A percentile compares a stretch with the other conserved stretches of the same genome.
Conservation (phyloP, 257 asterid species). For the Solanum pimpinellifolium region DNA sequence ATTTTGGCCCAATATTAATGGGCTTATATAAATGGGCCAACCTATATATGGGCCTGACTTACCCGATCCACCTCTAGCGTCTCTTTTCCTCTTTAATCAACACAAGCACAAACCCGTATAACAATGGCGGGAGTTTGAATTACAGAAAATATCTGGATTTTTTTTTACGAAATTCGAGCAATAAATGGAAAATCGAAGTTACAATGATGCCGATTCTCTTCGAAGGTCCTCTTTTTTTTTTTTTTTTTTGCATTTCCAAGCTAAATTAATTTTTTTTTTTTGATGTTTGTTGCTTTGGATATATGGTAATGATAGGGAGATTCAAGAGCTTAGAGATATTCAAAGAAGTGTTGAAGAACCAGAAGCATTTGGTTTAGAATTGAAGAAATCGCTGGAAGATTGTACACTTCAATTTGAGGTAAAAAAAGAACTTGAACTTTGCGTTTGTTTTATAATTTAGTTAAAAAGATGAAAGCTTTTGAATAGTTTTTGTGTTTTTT, state of each 20-base stretch:
- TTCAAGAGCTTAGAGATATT: slow-evolving; percentile 41
- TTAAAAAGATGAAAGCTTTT: background rate
- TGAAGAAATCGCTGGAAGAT: slow-evolving; percentile 23
- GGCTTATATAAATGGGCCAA: background rate
- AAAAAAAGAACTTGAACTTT: background rate
- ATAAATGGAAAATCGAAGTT: background rate
- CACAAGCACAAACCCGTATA: background rate
- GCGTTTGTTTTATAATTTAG: background rate
- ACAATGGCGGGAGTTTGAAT: slow-evolving; percentile 3
- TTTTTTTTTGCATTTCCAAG: background rate
- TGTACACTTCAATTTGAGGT: slow-evolving; percentile 49
- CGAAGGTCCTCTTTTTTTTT: background rate
- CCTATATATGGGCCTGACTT: background rate
- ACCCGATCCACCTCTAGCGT: background rate
- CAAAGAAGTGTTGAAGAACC: background rate
- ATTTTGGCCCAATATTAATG: background rate
- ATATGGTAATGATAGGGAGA: slow-evolving; percentile 24
- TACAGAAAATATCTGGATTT: background rate
- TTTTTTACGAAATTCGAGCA: background rate
- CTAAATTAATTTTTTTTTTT: background rate
- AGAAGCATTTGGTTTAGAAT: slow-evolving; percentile 14
- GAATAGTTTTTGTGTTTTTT: background rate
- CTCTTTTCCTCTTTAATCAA: background rate
- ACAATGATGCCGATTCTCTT: slow-evolving; percentile 1
- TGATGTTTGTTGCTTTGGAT: background rate